phyloP scores from a whole-genome alignment of 495 filamentous ascomycete genomes.

The Aspergillus conjunctus region DNA sequence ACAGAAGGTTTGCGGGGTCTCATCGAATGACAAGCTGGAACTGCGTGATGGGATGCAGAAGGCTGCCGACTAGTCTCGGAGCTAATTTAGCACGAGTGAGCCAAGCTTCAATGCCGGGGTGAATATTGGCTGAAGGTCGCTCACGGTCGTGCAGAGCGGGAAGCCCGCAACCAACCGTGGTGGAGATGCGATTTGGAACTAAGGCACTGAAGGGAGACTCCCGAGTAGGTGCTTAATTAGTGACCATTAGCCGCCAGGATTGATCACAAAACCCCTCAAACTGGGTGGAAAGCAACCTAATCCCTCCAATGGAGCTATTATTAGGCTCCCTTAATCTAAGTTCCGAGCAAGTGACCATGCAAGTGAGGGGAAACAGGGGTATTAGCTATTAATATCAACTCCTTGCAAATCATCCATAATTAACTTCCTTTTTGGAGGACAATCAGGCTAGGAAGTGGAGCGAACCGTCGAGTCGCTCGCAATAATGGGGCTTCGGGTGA shows the following conservation, averaged over 20 bases:
- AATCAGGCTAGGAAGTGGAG: constrained; percentile 10
- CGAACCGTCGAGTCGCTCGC: not conserved
- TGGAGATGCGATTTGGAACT: constrained; percentile 5
- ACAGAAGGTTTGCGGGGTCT: constrained; percentile 20
- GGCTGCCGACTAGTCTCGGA: constrained; percentile 7
- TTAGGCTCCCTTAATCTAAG: not conserved
- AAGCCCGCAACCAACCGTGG: constrained; percentile 25
- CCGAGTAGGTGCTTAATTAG: constrained; percentile 39
- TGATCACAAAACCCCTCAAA: not conserved
- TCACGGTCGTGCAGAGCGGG: constrained; percentile 26
- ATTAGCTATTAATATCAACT: constrained; percentile 18
- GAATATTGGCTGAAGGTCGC: constrained; percentile 5
- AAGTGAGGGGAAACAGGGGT: not conserved
- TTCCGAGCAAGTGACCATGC: not conserved
- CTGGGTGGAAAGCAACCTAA: constrained; percentile 2
- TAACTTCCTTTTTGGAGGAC: not conserved
- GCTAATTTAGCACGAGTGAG: constrained; percentile 26
- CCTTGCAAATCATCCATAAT: constrained; percentile 18
- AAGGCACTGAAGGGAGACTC: constrained; percentile 15
- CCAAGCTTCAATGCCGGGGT: constrained; percentile 28
- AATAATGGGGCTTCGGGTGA: constrained; percentile 12
- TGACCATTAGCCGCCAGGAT: constrained; percentile 33
- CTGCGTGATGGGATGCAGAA: constrained; percentile 19
- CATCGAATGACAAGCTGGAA: constrained; percentile 7
- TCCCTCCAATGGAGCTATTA: not conserved